Percentiles rank a stretch among this genome's conserved stretches.
phyloP scores from a whole-genome alignment of 495 filamentous ascomycete species.

The Delitschia confertaspora region DNA sequence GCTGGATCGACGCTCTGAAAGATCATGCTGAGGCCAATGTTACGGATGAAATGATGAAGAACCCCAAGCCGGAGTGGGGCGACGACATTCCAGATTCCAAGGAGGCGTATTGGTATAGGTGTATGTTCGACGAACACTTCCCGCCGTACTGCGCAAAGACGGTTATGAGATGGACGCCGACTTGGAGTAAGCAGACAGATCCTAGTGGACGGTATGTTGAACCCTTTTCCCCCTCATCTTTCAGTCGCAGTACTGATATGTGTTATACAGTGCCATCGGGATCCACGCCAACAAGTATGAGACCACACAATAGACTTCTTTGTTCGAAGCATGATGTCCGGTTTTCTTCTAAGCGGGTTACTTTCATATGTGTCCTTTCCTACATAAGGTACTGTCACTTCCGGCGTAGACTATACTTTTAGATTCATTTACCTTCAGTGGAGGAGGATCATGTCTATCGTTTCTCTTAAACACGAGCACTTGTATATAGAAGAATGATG shows the following conservation, averaged over 20 bases:
- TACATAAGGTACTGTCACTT: no score
- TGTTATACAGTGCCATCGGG: constrained; percentile 22
- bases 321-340: no score
- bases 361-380: no score
- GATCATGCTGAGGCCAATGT: constrained; percentile 82
- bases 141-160: constrained; percentile 82
- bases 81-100: constrained; percentile 86
- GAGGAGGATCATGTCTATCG: no score
- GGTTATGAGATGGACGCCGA: constrained; percentile 96
- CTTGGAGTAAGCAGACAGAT: constrained; percentile 91
- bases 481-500: no score
- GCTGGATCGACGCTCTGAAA: constrained; percentile 97
- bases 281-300: constrained; percentile 29
- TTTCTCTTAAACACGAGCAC: no score
- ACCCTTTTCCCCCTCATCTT: neutral
- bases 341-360: no score
- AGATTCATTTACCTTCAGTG: no score
- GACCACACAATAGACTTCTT: constrained; percentile 4
- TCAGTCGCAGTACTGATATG: neutral
- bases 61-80: constrained; percentile 93
- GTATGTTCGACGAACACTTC: constrained; percentile 98
- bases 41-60: constrained; percentile 93
- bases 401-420: no score
- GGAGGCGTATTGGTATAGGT: constrained; percentile 94
- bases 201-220: constrained; percentile 76